phyloP scores from a whole-genome alignment of 177 flowering plant species.

The Vitis hybrid region DNA sequence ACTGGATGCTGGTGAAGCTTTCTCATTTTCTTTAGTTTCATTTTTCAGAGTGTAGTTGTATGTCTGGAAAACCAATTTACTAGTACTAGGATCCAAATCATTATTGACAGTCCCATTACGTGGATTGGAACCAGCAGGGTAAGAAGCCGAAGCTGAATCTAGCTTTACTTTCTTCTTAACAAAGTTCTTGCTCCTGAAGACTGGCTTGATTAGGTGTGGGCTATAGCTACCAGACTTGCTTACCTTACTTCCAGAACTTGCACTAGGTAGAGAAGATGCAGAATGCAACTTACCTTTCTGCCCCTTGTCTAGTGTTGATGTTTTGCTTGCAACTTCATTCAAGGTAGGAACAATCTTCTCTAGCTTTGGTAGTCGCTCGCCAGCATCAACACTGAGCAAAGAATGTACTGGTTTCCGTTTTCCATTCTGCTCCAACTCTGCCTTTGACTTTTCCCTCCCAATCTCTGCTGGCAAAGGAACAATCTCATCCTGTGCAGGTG shows the following conservation, averaged over 20 bases:
- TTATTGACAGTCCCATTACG: slow-evolving; percentile 12
- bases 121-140: slow-evolving; percentile 24
- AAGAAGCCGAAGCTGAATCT: slow-evolving; percentile 26
- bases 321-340: slow-evolving; percentile 12
- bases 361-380: slow-evolving; percentile 12
- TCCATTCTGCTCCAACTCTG: slow-evolving; percentile 15
- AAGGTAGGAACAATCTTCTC: slow-evolving; percentile 27
- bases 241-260: slow-evolving; percentile 17
- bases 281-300: slow-evolving; percentile 25
- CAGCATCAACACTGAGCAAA: slow-evolving; percentile 10
- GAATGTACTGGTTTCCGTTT: slow-evolving; percentile 21
- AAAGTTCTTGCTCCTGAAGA: slow-evolving; percentile 41
- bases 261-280: slow-evolving; percentile 20
- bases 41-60: slow-evolving; percentile 13
- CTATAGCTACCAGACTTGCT: slow-evolving; percentile 29
- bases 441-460: slow-evolving; percentile 17
- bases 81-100: slow-evolving; percentile 21
- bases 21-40: slow-evolving; percentile 21
- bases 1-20: slow-evolving; percentile 30
- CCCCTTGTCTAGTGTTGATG: slow-evolving; percentile 21
- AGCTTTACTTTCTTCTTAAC: slow-evolving; percentile 44
- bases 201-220: slow-evolving; percentile 32
- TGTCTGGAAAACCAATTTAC: slow-evolving; percentile 21
- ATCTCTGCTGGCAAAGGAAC: slow-evolving; percentile 19
- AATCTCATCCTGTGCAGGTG: slow-evolving; percentile 23